These are phyloP conservation scores for Cordyceps cateniannulata DNA, from an alignment of 2,329 filamentous ascomycete genomes.

Conservation along the genomic window DNA sequence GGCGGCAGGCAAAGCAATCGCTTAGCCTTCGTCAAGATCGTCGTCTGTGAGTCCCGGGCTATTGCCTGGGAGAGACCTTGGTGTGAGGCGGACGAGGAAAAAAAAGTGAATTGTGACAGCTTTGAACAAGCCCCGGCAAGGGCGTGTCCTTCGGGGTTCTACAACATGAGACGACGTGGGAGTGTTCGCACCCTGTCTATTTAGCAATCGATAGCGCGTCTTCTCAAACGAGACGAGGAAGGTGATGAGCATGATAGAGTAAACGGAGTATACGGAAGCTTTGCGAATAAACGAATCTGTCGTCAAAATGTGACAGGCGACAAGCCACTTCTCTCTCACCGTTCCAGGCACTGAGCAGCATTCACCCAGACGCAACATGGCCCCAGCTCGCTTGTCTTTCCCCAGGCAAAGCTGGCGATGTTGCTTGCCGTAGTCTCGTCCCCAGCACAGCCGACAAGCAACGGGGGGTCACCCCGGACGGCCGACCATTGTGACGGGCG, in stretches of 20 bases:
- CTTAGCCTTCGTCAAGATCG: too few species aligned
- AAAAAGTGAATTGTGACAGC: background rate
- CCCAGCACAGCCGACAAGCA: background rate
- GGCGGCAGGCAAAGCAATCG: too few species aligned
- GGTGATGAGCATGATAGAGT: too few species aligned
- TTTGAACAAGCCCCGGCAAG: background rate
- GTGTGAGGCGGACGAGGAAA: too few species aligned
- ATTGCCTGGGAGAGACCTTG: too few species aligned
- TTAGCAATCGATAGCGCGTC: background rate
- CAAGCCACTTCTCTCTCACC: too few species aligned
- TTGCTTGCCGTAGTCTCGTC: background rate
- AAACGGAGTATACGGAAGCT: too few species aligned
- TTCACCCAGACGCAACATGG: background rate
- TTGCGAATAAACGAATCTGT: too few species aligned
- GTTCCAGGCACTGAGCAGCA: too few species aligned
- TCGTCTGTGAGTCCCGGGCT: too few species aligned
- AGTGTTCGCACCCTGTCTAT: background rate
- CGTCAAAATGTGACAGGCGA: too few species aligned
- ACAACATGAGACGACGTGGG: background rate
- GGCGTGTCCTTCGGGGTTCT: background rate
- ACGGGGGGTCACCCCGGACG: background rate
- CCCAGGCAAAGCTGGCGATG: too few species aligned
- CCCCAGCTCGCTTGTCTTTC: background rate
- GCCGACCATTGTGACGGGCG: background rate
- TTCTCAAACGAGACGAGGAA: background rate